Conservation (phyloP, 306 rosid species). For the Trifolium fragiferum region DNA sequence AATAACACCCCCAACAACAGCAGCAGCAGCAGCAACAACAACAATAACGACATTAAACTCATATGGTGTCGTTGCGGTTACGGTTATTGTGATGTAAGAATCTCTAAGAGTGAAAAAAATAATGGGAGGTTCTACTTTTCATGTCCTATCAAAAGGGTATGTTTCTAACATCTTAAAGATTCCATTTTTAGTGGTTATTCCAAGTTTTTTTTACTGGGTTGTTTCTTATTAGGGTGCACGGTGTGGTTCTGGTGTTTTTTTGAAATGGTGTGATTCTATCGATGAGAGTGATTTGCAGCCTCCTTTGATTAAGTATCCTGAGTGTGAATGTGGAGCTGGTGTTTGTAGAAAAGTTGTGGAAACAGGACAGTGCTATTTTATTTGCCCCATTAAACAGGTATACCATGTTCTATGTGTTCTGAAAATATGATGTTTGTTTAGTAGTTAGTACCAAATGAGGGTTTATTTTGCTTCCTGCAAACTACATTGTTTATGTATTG, state of each 20-base stretch:
- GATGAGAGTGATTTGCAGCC: constrained; percentile 32
- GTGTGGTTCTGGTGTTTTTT: neutral
- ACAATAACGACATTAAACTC: fast-evolving
- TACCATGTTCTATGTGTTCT: neutral
- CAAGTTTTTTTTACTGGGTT: neutral
- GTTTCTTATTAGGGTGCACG: constrained; percentile 37
- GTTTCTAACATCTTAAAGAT: neutral
- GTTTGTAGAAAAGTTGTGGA: constrained; percentile 43
- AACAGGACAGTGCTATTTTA: constrained; percentile 5
- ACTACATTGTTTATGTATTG: too few species aligned
- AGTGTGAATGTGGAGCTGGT: constrained; percentile 50
- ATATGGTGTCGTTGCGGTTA: constrained; percentile 52
- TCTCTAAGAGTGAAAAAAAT: neutral
- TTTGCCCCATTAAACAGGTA: constrained; percentile 47
- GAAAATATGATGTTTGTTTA: neutral
- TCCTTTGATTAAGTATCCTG: constrained; percentile 46
- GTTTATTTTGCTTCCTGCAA: too few species aligned
- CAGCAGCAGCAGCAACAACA: too few species aligned
- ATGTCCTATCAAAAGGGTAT: constrained; percentile 58
- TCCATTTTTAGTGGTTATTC: neutral
- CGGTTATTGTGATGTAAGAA: constrained; percentile 37
- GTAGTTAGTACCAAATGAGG: too few species aligned
- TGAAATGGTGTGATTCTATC: constrained; percentile 32
- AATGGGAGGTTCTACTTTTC: constrained; percentile 31
- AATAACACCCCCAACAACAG: neutral